Evolutionary conservation across 2,329 filamentous ascomycete species (phyloP), one percentile per base, ranked within the genome.

Genomic region (Fusarium duplospermum): DNA sequence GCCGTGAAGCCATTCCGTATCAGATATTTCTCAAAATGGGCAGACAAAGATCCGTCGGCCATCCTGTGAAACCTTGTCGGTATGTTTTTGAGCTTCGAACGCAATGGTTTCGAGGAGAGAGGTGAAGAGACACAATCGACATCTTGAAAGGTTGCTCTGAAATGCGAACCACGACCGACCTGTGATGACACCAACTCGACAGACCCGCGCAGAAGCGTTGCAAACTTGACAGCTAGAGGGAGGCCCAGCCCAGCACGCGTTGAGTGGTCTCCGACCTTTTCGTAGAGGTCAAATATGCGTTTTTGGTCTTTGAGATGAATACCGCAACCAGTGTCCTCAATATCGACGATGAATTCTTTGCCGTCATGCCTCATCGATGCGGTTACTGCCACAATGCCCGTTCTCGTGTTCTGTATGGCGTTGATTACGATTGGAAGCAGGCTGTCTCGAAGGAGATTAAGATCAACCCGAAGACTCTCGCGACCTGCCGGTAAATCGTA

Each of bases 271-370:
- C 81, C 79, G 2, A 82, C 80, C 36, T 86, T 86, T 45, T 86
- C 84, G 22, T 86, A 86, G 0, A 84, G 76, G 4, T 83, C 78
- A 31, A 86, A 87, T 5, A 87, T 84, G 4, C 83, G 81, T 4
- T 77, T 24, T 4, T 83, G 81, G 8, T 86, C 75, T 4, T 79
- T 72, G 1, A 69, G 58, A 2, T 69, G 67, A n/a, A 86, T 84
- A 2, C 84, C 85, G 4, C 80, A 74, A 0, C 85, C 85, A 2
- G 81, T 86, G 50, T 87, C 85, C 47, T 83, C 73, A 1, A 87
- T 69, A 45, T 87, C 85, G n/a, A 85, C 79, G 4, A 77, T 71
- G 0, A 85, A 73, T 0, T 74, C 72, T 4, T 78, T 76, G 10
- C 74, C 77, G 18, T 84, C 81, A 3, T 80, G 62, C 1, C 62